phyloP scores from a whole-genome alignment of 257 asterid species.

The Plantago major region DNA sequence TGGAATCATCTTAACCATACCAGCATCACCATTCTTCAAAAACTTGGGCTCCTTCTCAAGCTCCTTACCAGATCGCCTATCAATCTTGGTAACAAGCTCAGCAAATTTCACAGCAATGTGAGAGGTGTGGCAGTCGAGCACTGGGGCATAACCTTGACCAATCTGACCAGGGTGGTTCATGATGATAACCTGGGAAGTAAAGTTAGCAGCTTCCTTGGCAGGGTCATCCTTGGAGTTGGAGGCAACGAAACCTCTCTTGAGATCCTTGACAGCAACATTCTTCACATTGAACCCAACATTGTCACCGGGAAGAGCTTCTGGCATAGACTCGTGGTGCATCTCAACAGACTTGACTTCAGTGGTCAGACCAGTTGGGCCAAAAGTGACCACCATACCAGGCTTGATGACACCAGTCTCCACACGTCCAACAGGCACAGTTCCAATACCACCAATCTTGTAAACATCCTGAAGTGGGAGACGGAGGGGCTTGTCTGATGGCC shows the following conservation, averaged over 20 bases:
- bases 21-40: conserved; percentile 70
- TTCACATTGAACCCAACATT: conserved; percentile 52
- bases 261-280: conserved; percentile 77
- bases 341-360: conserved; percentile 25
- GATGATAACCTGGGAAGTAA: conserved; percentile 25
- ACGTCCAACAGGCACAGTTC: conserved; percentile 26
- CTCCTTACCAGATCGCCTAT: conserved; percentile 78
- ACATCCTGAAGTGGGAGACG: conserved; percentile 27
- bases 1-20: conserved; percentile 73
- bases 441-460: conserved; percentile 27
- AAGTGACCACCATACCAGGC: conserved; percentile 23
- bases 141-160: conserved; percentile 23
- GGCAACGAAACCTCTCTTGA: conserved; percentile 53
- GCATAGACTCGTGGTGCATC: conserved; percentile 25
- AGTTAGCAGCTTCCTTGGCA: conserved; percentile 24
- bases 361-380: conserved; percentile 22
- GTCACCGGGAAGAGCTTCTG: conserved; percentile 24
- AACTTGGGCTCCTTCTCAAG: conserved; percentile 43
- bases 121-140: conserved; percentile 23
- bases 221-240: conserved; percentile 23
- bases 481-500: conserved; percentile 27
- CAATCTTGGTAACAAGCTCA: conserved; percentile 67
- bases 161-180: conserved; percentile 27
- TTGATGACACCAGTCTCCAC: conserved; percentile 23
- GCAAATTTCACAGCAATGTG: conserved; percentile 28